Conservation (phyloP, 2,329 filamentous ascomycete species). For the Diplodia sapinea region DNA sequence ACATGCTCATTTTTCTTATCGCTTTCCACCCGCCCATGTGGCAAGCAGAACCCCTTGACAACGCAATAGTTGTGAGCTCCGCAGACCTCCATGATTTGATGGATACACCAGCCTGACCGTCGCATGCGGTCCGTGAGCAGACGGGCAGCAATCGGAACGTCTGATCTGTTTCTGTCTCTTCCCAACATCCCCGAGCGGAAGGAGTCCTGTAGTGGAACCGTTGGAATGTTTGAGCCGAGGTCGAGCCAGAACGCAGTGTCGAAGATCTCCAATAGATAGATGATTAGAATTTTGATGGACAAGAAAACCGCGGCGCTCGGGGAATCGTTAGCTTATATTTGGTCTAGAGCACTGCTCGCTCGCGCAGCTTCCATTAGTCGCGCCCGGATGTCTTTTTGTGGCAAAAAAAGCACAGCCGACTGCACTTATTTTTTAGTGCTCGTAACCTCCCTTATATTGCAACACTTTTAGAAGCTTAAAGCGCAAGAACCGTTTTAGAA, state of each 20-base stretch:
- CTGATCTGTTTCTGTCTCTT: not conserved
- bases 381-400: not conserved
- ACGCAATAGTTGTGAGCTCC: not conserved
- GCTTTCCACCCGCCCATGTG: too few relatives aligned
- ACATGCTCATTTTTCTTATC: not conserved
- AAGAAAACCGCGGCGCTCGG: not conserved
- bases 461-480: not conserved
- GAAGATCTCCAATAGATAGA: not conserved
- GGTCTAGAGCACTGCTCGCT: not conserved
- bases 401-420: too few relatives aligned
- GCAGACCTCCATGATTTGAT: not conserved
- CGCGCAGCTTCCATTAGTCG: not conserved
- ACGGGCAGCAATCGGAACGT: not conserved
- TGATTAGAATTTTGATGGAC: not conserved
- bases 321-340: not conserved
- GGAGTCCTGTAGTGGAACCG: not conserved
- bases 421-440: too few relatives aligned
- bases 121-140: not conserved
- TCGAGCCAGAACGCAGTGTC: not conserved
- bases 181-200: not conserved
- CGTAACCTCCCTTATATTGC: too few relatives aligned
- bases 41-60: not conserved
- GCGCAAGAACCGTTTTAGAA: too few relatives aligned
- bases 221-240: not conserved
- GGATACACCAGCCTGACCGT: not conserved